A percentile compares a stretch with the other conserved stretches of the same genome.
Evolutionary conservation across 352 stramenopile species (phyloP).

Genomic region (Phytophthora citrophthora): DNA sequence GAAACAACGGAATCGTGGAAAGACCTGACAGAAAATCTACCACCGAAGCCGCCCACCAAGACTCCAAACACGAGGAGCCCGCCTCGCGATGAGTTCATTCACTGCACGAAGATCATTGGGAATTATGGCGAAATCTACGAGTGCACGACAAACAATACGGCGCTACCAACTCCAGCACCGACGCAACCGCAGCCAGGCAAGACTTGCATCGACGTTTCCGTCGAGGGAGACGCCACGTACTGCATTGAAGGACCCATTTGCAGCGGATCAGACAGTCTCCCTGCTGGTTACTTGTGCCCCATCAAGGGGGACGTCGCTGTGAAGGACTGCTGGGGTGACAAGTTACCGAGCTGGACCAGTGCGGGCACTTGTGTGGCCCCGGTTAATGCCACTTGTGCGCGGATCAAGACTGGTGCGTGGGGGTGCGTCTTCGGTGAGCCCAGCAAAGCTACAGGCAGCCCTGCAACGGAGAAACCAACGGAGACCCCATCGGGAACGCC

Average conservation of each 20-base stretch:
- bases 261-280: neutral
- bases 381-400: neutral
- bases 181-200: neutral
- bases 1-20: conserved; percentile 2
- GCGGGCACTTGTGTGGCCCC: neutral
- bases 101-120: conserved; percentile 18
- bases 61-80: neutral
- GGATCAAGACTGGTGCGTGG: conserved; percentile 1
- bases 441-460: neutral
- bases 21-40: conserved; percentile 12
- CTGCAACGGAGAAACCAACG: neutral
- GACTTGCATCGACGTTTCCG: conserved; percentile 3
- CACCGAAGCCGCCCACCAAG: neutral
- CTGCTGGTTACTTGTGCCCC: neutral
- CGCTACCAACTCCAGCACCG: neutral
- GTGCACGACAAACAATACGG: neutral
- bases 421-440: neutral
- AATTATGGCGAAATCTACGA: conserved; percentile 8
- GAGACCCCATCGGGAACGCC: neutral
- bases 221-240: neutral
- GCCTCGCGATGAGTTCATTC: neutral
- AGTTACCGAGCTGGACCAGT: neutral
- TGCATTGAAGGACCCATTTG: neutral
- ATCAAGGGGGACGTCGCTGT: neutral
- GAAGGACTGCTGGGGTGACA: neutral